Conservation (phyloP, 2,329 filamentous ascomycete genomes). For the Alternaria gansuensis region DNA sequence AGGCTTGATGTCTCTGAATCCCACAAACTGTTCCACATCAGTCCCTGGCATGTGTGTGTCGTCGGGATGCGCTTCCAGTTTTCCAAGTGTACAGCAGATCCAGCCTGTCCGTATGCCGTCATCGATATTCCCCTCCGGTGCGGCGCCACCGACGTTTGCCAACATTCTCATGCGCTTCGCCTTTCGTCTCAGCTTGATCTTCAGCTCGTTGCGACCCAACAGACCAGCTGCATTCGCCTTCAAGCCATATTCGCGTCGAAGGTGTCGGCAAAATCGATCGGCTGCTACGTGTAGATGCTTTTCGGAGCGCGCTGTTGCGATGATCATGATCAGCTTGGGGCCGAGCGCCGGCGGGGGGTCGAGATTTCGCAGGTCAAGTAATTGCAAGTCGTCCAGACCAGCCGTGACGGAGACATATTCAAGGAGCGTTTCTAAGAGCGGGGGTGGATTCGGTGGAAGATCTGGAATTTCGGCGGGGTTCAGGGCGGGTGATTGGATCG, state of each 20-base stretch:
- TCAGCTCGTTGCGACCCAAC: conserved; percentile 88
- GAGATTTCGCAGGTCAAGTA: conserved; percentile 84
- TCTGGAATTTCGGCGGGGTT: conserved; percentile 67
- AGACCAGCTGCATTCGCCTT: conserved; percentile 84
- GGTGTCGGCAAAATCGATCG: conserved; percentile 87
- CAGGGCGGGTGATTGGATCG: conserved; percentile 50
- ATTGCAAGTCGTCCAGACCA: conserved; percentile 80
- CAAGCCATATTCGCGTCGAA: conserved; percentile 76
- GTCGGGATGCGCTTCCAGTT: conserved; percentile 65
- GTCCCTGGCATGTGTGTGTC: conserved; percentile 44
- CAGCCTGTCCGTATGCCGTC: conserved; percentile 93
- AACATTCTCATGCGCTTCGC: conserved; percentile 82
- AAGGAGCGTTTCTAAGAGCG: conserved; percentile 75
- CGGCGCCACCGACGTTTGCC: conserved; percentile 68
- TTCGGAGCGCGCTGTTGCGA: conserved; percentile 89
- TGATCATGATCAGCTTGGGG: conserved; percentile 87
- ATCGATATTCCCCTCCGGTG: conserved; percentile 69
- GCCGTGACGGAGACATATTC: conserved; percentile 83
- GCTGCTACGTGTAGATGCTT: conserved; percentile 92
- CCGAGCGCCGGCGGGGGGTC: conserved; percentile 89
- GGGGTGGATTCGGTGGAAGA: conserved; percentile 73
- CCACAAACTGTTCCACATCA: conserved; percentile 68
- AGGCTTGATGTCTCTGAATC: conserved; percentile 71
- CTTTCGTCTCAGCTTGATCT: conserved; percentile 82
- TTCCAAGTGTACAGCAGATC: conserved; percentile 92